Evolutionary conservation across 2,329 filamentous ascomycete genomes (phyloP).

Genomic region (Diaporthe helianthi): DNA sequence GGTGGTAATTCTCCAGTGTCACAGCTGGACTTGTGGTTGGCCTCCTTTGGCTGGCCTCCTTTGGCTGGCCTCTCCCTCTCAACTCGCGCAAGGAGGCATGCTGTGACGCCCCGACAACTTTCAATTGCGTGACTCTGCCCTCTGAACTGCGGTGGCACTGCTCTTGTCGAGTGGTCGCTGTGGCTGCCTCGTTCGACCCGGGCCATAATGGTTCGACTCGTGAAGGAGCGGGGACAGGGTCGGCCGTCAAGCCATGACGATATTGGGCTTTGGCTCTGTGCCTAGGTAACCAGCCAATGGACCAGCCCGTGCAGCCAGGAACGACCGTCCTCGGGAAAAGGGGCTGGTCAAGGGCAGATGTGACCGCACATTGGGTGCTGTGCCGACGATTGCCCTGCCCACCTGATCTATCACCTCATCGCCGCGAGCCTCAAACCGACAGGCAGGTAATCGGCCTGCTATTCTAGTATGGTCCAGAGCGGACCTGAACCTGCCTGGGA

Average conservation of each 20-base stretch:
- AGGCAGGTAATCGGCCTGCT: not conserved
- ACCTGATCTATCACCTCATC: conserved; percentile 14
- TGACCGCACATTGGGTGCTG: not conserved
- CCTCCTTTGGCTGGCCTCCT: conserved; percentile 23
- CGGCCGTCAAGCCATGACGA: not conserved
- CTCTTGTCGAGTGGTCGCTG: conserved; percentile 2
- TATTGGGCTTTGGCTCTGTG: not conserved
- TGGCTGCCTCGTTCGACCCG: not conserved
- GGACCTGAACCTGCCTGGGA: not conserved
- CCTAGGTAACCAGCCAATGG: conserved; percentile 21
- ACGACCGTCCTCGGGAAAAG: not conserved
- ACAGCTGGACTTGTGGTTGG: conserved; percentile 30
- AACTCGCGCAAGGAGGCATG: conserved; percentile 30
- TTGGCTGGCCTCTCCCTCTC: conserved; percentile 16
- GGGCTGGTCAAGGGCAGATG: conserved; percentile 17
- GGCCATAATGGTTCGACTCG: not conserved
- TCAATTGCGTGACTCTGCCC: conserved; percentile 28
- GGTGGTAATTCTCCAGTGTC: conserved; percentile 25
- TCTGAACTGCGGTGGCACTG: conserved; percentile 7
- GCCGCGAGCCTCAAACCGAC: not conserved
- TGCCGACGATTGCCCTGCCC: not conserved
- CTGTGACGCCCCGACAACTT: conserved; percentile 29
- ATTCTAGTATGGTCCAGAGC: not conserved
- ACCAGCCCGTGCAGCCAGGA: conserved; percentile 11
- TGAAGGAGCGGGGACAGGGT: not conserved